Percentiles rank a stretch among this genome's conserved stretches.
Conservation (phyloP, 441 rosid genomes). For the Codiaeum variegatum region DNA sequence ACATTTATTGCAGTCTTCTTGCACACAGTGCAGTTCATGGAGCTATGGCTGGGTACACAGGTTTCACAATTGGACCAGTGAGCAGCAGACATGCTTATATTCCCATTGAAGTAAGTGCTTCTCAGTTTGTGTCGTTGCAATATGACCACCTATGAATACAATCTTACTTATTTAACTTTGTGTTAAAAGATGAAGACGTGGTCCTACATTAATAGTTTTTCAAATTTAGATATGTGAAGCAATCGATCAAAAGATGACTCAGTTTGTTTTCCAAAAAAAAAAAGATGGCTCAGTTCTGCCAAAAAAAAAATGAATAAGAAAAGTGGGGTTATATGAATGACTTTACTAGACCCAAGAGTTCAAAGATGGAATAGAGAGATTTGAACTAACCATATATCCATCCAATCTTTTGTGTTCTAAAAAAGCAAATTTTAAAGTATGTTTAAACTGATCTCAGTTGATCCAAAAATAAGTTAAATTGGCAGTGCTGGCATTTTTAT, state of each 20-base stretch:
- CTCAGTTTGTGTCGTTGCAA: not conserved
- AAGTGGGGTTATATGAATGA: not conserved
- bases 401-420: not conserved
- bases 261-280: no score
- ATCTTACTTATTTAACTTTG: not conserved
- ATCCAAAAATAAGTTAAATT: not conserved
- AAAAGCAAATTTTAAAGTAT: not conserved
- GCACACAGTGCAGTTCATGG: conserved; percentile 93
- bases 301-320: not conserved
- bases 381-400: not conserved
- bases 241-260: conserved; percentile 3
- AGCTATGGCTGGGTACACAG: conserved; percentile 89
- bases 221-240: not conserved
- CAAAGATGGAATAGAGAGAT: not conserved
- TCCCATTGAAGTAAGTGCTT: conserved; percentile 61
- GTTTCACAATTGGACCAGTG: conserved; percentile 80
- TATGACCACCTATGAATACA: not conserved
- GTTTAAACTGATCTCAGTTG: no score
- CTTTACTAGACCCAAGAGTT: not conserved
- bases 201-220: not conserved
- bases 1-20: conserved; percentile 76
- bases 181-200: not conserved
- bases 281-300: no score
- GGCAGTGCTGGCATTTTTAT: not conserved
- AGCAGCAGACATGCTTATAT: conserved; percentile 79